Percentiles rank a stretch among this genome's conserved stretches.
Evolutionary conservation across 176 grass and related monocot genomes (phyloP).

Genomic region (Eremochloa ophiuroides): DNA sequence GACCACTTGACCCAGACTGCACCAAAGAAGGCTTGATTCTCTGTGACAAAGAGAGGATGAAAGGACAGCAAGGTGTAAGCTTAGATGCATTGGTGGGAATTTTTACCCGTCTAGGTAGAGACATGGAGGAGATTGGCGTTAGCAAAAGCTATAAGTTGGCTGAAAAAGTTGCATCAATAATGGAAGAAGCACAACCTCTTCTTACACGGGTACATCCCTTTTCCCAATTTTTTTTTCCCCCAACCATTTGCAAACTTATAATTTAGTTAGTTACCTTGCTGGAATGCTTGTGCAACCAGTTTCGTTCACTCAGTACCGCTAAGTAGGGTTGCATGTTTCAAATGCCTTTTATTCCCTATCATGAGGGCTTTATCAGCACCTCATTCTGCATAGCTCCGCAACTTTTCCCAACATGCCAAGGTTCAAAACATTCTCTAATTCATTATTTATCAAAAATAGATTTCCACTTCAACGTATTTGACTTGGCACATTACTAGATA

Average conservation of each 20-base stretch:
- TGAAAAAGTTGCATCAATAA: slow-evolving; percentile 82
- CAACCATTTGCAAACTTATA: background rate
- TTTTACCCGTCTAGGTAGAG: slow-evolving; percentile 84
- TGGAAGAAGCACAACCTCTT: slow-evolving; percentile 96
- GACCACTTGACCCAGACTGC: slow-evolving; percentile 70
- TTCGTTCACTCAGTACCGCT: slow-evolving; percentile 2
- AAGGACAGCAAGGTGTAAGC: slow-evolving; percentile 86
- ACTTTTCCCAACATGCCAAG: background rate
- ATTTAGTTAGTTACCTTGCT: background rate
- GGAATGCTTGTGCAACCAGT: background rate
- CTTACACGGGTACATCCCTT: slow-evolving; percentile 57
- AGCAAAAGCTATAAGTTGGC: slow-evolving; percentile 72
- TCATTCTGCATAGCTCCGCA: background rate
- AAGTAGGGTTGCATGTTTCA: background rate
- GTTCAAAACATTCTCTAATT: background rate
- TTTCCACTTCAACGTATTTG: background rate
- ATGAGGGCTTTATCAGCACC: background rate
- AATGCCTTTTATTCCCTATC: background rate
- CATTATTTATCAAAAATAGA: background rate
- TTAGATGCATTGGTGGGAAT: slow-evolving; percentile 87
- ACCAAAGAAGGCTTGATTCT: slow-evolving; percentile 80
- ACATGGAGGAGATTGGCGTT: slow-evolving; percentile 91
- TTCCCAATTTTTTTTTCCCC: background rate
- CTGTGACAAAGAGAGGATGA: slow-evolving; percentile 90
- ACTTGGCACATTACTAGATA: background rate